Evolutionary conservation across 345 rosid genomes (phyloP).

Genomic region (Zanthoxylum bungeanum): DNA sequence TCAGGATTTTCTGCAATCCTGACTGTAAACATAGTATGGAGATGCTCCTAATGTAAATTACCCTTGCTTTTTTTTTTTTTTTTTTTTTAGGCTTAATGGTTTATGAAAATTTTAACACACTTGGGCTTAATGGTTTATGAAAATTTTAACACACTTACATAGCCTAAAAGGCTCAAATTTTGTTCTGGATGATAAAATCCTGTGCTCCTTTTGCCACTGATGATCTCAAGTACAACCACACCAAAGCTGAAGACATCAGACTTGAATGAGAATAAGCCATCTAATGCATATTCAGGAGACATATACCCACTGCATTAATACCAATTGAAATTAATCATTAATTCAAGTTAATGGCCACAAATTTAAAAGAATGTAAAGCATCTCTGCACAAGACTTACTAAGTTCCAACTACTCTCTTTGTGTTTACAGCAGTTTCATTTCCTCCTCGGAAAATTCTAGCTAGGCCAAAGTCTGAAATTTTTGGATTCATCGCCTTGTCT

Average conservation of each 20-base stretch:
- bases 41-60: too few species aligned
- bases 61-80: too few species aligned
- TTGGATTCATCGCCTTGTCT: conserved; percentile 69
- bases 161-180: conserved; percentile 17
- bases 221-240: conserved; percentile 27
- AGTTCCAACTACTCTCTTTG: conserved; percentile 65
- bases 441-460: conserved; percentile 69
- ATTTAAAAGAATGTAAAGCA: neutral
- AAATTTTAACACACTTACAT: conserved; percentile 15
- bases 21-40: too few species aligned
- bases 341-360: neutral
- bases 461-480: conserved; percentile 75
- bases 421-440: conserved; percentile 47
- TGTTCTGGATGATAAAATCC: conserved; percentile 9
- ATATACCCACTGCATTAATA: conserved; percentile 29
- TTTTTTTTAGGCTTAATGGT: too few species aligned
- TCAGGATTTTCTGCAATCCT: too few species aligned
- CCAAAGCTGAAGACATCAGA: conserved; percentile 37
- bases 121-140: neutral
- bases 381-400: conserved; percentile 38
- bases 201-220: conserved; percentile 25
- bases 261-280: conserved; percentile 25
- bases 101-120: neutral
- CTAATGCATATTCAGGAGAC: conserved; percentile 19
- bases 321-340: neutral